phyloP scores from a whole-genome alignment of 139 green algal genomes.

The Chlorella sp. region DNA sequence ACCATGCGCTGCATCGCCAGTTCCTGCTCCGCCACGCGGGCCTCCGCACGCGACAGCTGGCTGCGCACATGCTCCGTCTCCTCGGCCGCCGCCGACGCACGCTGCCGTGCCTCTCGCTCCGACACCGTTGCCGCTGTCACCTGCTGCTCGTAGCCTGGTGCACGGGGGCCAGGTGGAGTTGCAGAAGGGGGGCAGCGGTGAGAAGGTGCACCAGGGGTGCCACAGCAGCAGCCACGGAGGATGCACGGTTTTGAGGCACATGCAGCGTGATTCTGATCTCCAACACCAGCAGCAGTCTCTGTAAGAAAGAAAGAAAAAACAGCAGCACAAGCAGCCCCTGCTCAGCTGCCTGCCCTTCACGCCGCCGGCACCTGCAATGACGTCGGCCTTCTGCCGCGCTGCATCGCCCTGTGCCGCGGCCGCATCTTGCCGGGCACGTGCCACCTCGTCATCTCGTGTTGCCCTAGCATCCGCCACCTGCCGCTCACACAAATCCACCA shows the following conservation, averaged over 20 bases:
- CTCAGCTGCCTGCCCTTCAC: not conserved
- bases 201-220: too few species aligned
- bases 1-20: constrained; percentile 45
- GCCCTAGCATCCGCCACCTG: constrained; percentile 43
- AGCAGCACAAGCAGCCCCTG: not conserved
- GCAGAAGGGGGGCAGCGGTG: not conserved
- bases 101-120: constrained; percentile 39
- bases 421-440: constrained; percentile 12
- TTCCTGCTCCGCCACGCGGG: constrained; percentile 42
- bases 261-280: too few species aligned
- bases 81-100: not conserved
- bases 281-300: not conserved
- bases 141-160: constrained; percentile 40
- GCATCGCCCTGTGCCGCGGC: constrained; percentile 4
- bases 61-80: constrained; percentile 44
- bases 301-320: too few species aligned
- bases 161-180: not conserved
- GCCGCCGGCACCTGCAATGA: constrained; percentile 21
- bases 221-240: not conserved
- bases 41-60: constrained; percentile 40
- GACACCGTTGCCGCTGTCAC: constrained; percentile 26
- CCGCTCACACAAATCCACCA: constrained; percentile 31
- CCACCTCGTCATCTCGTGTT: constrained; percentile 36
- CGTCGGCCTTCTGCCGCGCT: constrained; percentile 17
- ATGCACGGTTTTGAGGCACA: not conserved